Percentiles rank a stretch among this genome's conserved stretches.
These are phyloP conservation scores for Nidularia pulvinata DNA, from an alignment of 768 basidiomycete genomes.

Conservation along the genomic window DNA sequence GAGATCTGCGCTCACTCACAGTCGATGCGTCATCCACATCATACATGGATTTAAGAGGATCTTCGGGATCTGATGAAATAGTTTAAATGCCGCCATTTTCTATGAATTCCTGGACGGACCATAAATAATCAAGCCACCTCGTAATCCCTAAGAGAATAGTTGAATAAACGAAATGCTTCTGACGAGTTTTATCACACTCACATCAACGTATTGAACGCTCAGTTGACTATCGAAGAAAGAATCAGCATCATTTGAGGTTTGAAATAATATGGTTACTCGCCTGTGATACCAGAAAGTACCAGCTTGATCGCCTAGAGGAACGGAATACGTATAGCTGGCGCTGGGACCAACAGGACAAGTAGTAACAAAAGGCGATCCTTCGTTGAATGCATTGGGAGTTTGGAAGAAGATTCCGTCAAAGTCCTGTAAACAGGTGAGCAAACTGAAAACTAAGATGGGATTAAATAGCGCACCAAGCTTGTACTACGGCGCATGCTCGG, in stretches of 20 bases:
- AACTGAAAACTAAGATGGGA: not conserved
- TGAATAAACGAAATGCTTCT: not conserved
- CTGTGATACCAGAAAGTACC: slow-evolving; percentile 43
- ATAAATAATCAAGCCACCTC: slow-evolving; percentile 30
- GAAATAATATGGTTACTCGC: not conserved
- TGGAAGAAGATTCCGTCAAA: slow-evolving; percentile 23
- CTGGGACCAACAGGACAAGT: slow-evolving; percentile 40
- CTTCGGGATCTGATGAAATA: slow-evolving; percentile 30
- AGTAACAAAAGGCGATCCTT: slow-evolving; percentile 39
- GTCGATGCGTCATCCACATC: slow-evolving; percentile 41
- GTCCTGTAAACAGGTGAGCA: slow-evolving; percentile 8
- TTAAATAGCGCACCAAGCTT: slow-evolving; percentile 17
- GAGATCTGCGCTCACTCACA: too few relatives aligned
- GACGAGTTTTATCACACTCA: slow-evolving; percentile 7
- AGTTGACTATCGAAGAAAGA: slow-evolving; percentile 11
- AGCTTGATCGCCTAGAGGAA: slow-evolving; percentile 30
- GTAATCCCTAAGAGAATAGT: slow-evolving; percentile 21
- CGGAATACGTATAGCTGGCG: slow-evolving; percentile 31
- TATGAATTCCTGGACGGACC: too few relatives aligned
- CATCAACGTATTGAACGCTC: slow-evolving; percentile 25
- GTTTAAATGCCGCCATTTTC: too few relatives aligned
- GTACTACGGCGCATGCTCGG: slow-evolving; percentile 25
- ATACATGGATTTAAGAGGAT: slow-evolving; percentile 37
- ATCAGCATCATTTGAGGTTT: not conserved
- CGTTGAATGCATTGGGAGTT: slow-evolving; percentile 16